These are phyloP conservation scores for Tilletia walkeri DNA, from an alignment of 1,284 basidiomycete genomes.

Conservation along the genomic window DNA sequence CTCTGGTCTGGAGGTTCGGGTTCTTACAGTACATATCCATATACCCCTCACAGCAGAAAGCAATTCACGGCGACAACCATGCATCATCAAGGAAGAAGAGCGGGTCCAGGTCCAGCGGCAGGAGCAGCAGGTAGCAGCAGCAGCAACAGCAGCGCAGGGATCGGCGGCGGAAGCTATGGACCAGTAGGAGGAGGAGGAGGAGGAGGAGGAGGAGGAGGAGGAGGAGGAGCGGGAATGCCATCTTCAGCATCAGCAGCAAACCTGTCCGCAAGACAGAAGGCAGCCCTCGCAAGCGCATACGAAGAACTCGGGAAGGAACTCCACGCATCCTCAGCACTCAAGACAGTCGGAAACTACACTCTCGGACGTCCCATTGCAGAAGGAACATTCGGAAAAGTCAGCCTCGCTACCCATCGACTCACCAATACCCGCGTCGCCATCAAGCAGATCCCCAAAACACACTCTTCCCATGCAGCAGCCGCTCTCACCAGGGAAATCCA, in stretches of 20 bases:
- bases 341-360: slow-evolving; percentile 91
- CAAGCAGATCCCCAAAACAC: slow-evolving; percentile 95
- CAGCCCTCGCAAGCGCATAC: slow-evolving; percentile 76
- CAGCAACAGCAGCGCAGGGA: too few relatives aligned
- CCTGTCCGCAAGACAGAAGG: background rate
- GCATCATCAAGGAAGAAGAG: too few relatives aligned
- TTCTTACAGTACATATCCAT: too few relatives aligned
- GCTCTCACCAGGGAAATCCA: slow-evolving; percentile 93
- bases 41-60: too few relatives aligned
- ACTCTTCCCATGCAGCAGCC: slow-evolving; percentile 43
- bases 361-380: slow-evolving; percentile 92
- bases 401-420: slow-evolving; percentile 85
- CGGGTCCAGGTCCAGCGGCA: too few relatives aligned
- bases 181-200: background rate
- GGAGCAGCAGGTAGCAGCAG: too few relatives aligned
- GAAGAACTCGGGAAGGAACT: slow-evolving; percentile 95
- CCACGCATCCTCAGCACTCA: slow-evolving; percentile 73
- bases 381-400: slow-evolving; percentile 86
- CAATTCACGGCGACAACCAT: too few relatives aligned
- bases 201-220: background rate
- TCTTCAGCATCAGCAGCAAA: background rate
- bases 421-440: slow-evolving; percentile 71
- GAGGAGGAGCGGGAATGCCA: background rate
- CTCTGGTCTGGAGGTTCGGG: too few relatives aligned
- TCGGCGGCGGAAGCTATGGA: too few relatives aligned